Evolutionary conservation across 2,329 filamentous ascomycete genomes (phyloP).

Genomic region (Zasmidium citrigriseum): DNA sequence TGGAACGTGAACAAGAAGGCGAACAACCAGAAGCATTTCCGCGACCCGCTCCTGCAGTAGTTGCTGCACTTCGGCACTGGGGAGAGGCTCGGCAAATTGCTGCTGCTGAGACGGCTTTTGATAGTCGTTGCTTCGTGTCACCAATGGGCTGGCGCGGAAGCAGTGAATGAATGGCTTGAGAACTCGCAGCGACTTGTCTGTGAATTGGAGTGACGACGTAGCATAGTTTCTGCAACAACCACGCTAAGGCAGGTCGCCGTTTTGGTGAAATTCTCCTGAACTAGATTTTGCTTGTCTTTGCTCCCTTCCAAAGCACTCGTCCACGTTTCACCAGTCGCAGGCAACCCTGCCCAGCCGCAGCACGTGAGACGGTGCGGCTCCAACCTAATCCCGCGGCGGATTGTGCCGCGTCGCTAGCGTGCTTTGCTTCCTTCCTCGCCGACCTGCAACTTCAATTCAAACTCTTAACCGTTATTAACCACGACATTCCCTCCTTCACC

Average conservation of each 20-base stretch:
- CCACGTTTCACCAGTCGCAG: neutral
- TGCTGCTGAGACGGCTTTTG: neutral
- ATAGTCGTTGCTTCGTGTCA: neutral
- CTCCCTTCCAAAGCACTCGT: neutral
- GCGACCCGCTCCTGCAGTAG: slow-evolving; percentile 52
- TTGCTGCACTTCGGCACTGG: slow-evolving; percentile 1
- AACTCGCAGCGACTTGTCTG: neutral
- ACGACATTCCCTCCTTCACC: neutral
- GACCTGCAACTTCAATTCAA: neutral
- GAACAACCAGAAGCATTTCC: slow-evolving; percentile 78
- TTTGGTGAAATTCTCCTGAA: too few relatives aligned
- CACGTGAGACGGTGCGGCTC: neutral
- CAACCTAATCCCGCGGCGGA: neutral
- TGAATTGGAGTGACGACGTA: neutral
- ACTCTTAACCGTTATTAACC: neutral
- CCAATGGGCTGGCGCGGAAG: neutral
- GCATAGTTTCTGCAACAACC: neutral
- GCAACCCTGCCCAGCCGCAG: neutral
- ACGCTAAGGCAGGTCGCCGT: neutral
- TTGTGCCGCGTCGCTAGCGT: neutral
- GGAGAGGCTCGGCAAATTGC: neutral
- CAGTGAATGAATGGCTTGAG: neutral
- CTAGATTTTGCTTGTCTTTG: neutral
- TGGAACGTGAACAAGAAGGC: slow-evolving; percentile 70
- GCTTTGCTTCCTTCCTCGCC: neutral